Percentiles rank a stretch among this genome's conserved stretches.
phyloP scores from a whole-genome alignment of 2,329 filamentous ascomycete species.

The Aspergillus sp. region DNA sequence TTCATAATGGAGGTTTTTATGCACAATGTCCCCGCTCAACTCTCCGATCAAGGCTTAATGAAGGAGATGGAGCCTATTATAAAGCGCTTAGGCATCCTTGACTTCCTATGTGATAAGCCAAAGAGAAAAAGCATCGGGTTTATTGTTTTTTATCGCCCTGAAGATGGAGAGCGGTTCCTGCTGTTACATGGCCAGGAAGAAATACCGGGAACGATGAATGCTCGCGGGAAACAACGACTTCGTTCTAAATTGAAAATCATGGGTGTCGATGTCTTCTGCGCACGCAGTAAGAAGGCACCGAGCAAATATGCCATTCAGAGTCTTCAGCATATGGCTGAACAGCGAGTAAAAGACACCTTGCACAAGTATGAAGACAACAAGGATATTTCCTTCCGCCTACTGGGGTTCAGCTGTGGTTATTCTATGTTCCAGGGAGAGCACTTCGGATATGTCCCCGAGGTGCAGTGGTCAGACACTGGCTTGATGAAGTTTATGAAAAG shows the following conservation, averaged over 20 bases:
- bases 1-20: neutral
- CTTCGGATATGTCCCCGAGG: conserved; percentile 45
- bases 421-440: conserved; percentile 42
- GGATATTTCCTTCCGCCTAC: conserved; percentile 8
- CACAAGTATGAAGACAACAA: conserved; percentile 20
- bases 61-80: neutral
- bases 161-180: conserved; percentile 49
- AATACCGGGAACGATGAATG: neutral
- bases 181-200: conserved; percentile 27
- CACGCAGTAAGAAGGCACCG: conserved; percentile 37
- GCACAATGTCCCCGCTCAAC: neutral
- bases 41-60: neutral
- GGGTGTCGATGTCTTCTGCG: conserved; percentile 27
- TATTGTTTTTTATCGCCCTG: conserved; percentile 48
- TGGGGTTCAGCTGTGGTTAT: conserved; percentile 50
- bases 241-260: conserved; percentile 21
- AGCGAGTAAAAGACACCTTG: conserved; percentile 14
- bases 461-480: conserved; percentile 16
- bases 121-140: conserved; percentile 43
- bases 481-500: conserved; percentile 46
- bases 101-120: conserved; percentile 49
- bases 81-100: conserved; percentile 39
- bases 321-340: conserved; percentile 36
- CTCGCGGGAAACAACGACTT: neutral
- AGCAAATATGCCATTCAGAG: conserved; percentile 40